A percentile compares a stretch with the other conserved stretches of the same genome.
phyloP scores from a whole-genome alignment of 2,329 filamentous ascomycete genomes.

The Aspergillus sp. region DNA sequence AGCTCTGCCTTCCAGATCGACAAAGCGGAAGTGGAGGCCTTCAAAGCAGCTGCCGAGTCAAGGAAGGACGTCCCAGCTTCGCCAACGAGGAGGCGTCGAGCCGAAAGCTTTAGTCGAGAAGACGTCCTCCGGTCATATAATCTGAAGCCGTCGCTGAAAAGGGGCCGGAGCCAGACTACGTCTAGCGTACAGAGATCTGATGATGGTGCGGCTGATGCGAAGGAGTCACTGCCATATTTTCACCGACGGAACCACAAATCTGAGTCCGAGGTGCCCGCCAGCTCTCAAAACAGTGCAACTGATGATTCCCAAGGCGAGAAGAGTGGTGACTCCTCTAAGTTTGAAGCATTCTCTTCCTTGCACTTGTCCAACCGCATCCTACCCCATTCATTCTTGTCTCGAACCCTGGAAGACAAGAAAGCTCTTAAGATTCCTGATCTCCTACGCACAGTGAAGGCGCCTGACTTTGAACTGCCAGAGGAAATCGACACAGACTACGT shows the following conservation, averaged over 20 bases:
- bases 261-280: constrained; percentile 20
- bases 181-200: constrained; percentile 28
- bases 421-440: constrained; percentile 78
- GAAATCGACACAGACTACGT: constrained; percentile 89
- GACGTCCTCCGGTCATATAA: constrained; percentile 54
- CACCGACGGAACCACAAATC: constrained; percentile 27
- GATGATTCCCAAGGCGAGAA: constrained; percentile 21
- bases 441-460: constrained; percentile 76
- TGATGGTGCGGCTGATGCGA: constrained; percentile 11
- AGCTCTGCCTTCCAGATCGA: constrained; percentile 48
- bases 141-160: constrained; percentile 33
- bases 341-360: constrained; percentile 82
- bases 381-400: constrained; percentile 75
- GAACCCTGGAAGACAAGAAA: constrained; percentile 76
- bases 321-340: constrained; percentile 59
- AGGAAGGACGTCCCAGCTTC: constrained; percentile 38
- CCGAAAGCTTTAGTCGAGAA: constrained; percentile 63
- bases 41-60: constrained; percentile 42
- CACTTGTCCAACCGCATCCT: constrained; percentile 83
- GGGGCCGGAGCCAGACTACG: constrained; percentile 41
- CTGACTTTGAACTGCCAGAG: constrained; percentile 72
- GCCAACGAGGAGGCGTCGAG: constrained; percentile 51
- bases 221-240: constrained; percentile 25
- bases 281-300: constrained; percentile 19
- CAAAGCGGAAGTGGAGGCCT: constrained; percentile 46